Base-by-base conservation (phyloP, 257 asterid genomes). In the Gentiana macrophylla region DNA sequence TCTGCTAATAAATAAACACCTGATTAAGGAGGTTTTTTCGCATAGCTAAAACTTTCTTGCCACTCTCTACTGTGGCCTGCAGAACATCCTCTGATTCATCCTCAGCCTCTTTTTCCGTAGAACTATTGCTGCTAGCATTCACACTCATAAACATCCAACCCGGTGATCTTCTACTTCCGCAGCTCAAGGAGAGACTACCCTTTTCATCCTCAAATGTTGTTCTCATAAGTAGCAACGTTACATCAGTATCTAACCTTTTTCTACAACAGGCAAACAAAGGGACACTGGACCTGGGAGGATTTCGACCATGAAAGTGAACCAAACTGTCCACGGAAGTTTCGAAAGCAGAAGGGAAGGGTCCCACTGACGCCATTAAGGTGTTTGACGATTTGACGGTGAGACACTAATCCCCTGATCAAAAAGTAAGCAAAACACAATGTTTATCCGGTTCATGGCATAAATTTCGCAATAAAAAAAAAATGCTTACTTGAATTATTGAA, bases 41-140 rank as follows among this genome's bases (percentile, higher is more conserved):
- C 76, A 75, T 56, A 32, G 84, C 90, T 61, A 88, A 77, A 57
- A 85, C 89, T 69, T 77, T 83, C 60, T 83, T 78, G 85, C 97
- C 78, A 76, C 83, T 88, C 62, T 81, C 90, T 62, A 83, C 72
- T 1, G 97, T 81, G 54, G 77, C 83, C 68, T 85, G 82, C 35
- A 85, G 71, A 46, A 83, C 78, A 53, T 87, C 92, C 8, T 81
- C 93, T 15, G 78, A 41, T 48, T 68, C 84, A 55, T 74, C 83
- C 35, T 51, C 83, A 57, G 53, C 60, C 62, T 72, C 80, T 49
- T 47, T 80, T 35, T 54, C 81, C 67, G 71, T 80, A 37, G 56
- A 53, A 36, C 65, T 79, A 43, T 76, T 67, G 15, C 70, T 50
- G 32, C 67, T 64, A 5, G 94, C 86, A 49, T 67, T 71, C 12